Evolutionary conservation across 2,329 filamentous ascomycete species (phyloP).

Genomic region (Cylindrodendrum hubeiense): DNA sequence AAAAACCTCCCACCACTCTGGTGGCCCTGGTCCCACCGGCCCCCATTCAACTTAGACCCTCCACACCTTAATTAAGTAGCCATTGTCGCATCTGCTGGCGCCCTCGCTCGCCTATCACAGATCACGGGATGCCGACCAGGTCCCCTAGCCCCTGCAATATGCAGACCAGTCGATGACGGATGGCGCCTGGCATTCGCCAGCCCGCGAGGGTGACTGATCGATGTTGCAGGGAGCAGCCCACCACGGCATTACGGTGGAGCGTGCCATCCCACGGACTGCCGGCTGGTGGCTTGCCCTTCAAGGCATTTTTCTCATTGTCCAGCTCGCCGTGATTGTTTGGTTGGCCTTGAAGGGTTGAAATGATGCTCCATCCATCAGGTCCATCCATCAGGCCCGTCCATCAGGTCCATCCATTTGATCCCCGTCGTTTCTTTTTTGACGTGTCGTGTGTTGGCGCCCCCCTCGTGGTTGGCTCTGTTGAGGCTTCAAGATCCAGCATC

Average conservation of each 20-base stretch:
- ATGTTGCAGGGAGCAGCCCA: slow-evolving; percentile 17
- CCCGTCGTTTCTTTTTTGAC: slow-evolving; percentile 2
- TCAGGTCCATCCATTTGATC: not conserved
- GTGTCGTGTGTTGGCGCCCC: slow-evolving; percentile 1
- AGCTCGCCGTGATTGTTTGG: slow-evolving; percentile 4
- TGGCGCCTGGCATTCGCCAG: slow-evolving; percentile 8
- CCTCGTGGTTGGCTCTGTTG: slow-evolving; percentile 13
- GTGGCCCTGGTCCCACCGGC: not conserved
- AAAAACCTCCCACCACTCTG: not conserved
- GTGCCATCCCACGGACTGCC: slow-evolving; percentile 25
- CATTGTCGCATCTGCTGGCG: slow-evolving; percentile 32
- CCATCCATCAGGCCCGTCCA: too few species aligned
- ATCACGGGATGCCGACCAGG: slow-evolving; percentile 12
- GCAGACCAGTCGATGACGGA: slow-evolving; percentile 1
- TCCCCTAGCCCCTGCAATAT: slow-evolving; percentile 23
- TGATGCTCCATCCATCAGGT: not conserved
- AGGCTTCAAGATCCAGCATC: slow-evolving; percentile 1
- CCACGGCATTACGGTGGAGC: slow-evolving; percentile 23
- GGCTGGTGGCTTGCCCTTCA: slow-evolving; percentile 30
- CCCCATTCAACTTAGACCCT: slow-evolving; percentile 5
- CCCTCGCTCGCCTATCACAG: slow-evolving; percentile 33
- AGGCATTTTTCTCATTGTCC: slow-evolving; percentile 17
- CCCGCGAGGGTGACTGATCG: slow-evolving; percentile 10
- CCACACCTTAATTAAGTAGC: slow-evolving; percentile 25
- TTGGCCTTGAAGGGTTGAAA: slow-evolving; percentile 16